Base-by-base conservation (phyloP, 2,329 filamentous ascomycete species). In the Aspergillus sp. region DNA sequence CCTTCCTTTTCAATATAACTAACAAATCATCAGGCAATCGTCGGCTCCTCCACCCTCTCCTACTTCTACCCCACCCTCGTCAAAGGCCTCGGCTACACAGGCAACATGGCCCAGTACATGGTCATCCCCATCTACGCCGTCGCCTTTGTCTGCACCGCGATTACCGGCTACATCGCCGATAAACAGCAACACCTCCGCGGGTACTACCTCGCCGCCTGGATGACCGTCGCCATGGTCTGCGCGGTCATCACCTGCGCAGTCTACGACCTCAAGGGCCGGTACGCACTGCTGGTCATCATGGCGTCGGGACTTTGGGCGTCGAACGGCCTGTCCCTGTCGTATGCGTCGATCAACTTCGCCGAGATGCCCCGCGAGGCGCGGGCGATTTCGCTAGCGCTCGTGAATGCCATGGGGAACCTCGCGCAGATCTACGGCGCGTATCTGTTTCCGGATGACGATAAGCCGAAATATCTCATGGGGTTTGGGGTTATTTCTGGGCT, bases 381-480 rank as follows among this genome's bases (percentile, higher is more conserved):
- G n/a, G 83, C 79, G 15, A 79, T 87, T n/a, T 77, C 77, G 3
- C 70, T 86, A 23, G 84, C 83, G 1, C 69, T 85, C 9, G 80
- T 85, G 45, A 85, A 85, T 64, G 81, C 82, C 0, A 74, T 85
- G 68, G 84, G 82, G 3, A 86, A 85, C 63, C 68, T 85, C 11
- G 81, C 83, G 0, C 81, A 84, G 63, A 85, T 87, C 19, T 86
- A 86, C 62, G 84, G 84, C 23, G 69, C 69, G 46, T 81, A 85
- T 64, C 66, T 86, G 3, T 86, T 85, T 70, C 84, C 84, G 0
- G 69, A 71, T 0, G 66, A 74, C 0, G 82, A 85, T 57, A 72
- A 73, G 22, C 19, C 19, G 19, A 19, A 19, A 19, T 19, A 19
- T 19, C 19, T 19, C 19, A 19, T 19, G 19, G 19, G 19, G 2